Evolutionary conservation across 1,284 basidiomycete species (phyloP), one percentile per base, ranked within the genome.

Genomic region (Hymenochaete sp.): DNA sequence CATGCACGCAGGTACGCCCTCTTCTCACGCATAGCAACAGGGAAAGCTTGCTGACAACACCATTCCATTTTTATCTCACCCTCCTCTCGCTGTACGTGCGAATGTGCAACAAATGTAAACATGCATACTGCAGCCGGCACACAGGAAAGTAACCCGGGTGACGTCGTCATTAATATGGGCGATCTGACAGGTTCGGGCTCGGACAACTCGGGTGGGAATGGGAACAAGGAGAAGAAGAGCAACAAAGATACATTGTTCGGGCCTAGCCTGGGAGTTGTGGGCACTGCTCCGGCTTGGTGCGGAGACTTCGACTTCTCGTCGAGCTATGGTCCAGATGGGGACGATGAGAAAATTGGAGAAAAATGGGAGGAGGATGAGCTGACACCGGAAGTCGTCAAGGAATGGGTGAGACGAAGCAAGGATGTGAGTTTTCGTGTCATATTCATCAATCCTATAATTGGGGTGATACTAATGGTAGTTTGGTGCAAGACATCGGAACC

Each of bases 341-440:
- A 53, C 3, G 50, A 52, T 55, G 22, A 53, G 45, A 28, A 54
- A 53, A 24, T 62, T 57, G 4, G 55, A 54, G 32, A 52, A 52
- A 28, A 28, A 7, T 16, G 58, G 13, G 65, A 67, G 27, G 21
- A 16, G 14, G 80, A 84, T 54, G 78, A 80, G 57, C 70, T 91
- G 29, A 82, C 82, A 0, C 77, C 82, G 3, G 83, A 88, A 47
- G 71, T 85, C 37, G 80, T 93, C 52, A 82, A 77, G 59, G 63
- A 65, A 14, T 93, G 90, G 90, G 77, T 92, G 19, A 78, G 80
- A 46, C 85, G 79, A 66, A 85, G 81, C 63, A 91, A 89, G 66
- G 79, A 88, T 72, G 87, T 89, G 51, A 56, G 68, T 55, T 14
- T 31, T 31, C 28, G 14, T 31, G 28, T 31, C 14, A 14, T 31